Percentiles rank a stretch among this genome's conserved stretches.
Evolutionary conservation across 2,329 filamentous ascomycete species (phyloP).

Genomic region (Alternaria triticimaculans): DNA sequence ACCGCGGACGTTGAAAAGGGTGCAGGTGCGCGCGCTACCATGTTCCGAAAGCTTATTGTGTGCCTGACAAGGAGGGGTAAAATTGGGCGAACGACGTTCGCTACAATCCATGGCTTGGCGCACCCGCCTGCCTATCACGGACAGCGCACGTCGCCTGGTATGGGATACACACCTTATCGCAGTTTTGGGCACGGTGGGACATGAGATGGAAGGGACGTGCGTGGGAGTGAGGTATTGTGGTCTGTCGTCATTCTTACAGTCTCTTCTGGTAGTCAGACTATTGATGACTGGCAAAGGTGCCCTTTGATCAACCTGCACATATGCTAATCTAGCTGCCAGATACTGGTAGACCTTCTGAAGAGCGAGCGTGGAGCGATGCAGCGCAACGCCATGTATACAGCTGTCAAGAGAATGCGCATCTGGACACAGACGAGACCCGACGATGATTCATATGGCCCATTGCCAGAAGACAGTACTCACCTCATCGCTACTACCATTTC

Average conservation of each 20-base stretch:
- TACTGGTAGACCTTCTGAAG: too few relatives aligned
- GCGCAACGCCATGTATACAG: too few relatives aligned
- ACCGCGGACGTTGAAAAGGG: not conserved
- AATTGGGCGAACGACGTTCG: slow-evolving; percentile 16
- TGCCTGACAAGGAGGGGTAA: not conserved
- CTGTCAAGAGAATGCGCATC: too few relatives aligned
- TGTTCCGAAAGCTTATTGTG: not conserved
- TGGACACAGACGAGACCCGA: too few relatives aligned
- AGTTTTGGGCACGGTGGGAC: not conserved
- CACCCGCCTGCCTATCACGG: slow-evolving; percentile 1
- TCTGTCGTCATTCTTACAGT: too few relatives aligned
- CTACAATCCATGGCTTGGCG: slow-evolving; percentile 17
- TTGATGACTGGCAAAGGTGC: too few relatives aligned
- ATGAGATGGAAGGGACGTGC: not conserved
- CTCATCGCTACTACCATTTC: not conserved
- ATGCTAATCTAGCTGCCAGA: too few relatives aligned
- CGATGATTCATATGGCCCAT: too few relatives aligned
- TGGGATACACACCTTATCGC: slow-evolving; percentile 1
- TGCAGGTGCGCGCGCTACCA: not conserved
- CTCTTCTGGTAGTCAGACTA: too few relatives aligned
- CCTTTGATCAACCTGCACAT: too few relatives aligned
- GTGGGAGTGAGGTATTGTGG: not conserved
- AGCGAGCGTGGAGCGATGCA: too few relatives aligned
- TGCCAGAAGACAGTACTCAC: too few relatives aligned
- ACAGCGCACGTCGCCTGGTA: not conserved